These are phyloP conservation scores for Trypanosoma melophagium DNA, from an alignment of 208 protist genomes.

Conservation along the genomic window DNA sequence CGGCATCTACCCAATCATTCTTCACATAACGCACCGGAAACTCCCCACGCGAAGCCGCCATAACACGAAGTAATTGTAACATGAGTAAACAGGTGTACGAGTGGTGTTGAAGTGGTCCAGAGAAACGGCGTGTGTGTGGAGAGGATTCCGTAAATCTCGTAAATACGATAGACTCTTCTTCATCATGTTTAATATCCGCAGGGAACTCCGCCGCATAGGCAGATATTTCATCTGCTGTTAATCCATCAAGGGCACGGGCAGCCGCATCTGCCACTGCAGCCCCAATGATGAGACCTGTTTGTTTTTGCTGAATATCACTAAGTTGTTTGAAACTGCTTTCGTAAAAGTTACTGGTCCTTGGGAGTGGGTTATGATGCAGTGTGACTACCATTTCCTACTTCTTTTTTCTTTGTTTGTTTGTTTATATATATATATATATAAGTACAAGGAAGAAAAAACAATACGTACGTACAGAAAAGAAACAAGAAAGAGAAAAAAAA, in stretches of 20 bases:
- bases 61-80: slow-evolving; percentile 58
- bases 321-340: slow-evolving; percentile 86
- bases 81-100: slow-evolving; percentile 69
- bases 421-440: not conserved
- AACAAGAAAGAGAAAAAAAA: not conserved
- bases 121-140: not conserved
- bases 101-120: slow-evolving; percentile 28
- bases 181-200: not conserved
- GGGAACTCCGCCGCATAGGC: too few species aligned
- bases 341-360: slow-evolving; percentile 62
- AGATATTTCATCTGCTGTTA: slow-evolving; percentile 37
- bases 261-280: slow-evolving; percentile 79
- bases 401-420: not conserved
- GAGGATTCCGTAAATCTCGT: not conserved
- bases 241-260: slow-evolving; percentile 54
- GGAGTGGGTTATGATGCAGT: slow-evolving; percentile 21
- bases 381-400: slow-evolving; percentile 20
- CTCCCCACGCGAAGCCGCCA: slow-evolving; percentile 59
- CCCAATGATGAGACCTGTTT: slow-evolving; percentile 75
- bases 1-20: slow-evolving; percentile 39
- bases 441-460: not conserved
- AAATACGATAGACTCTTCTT: slow-evolving; percentile 27
- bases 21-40: slow-evolving; percentile 46
- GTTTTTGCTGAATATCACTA: slow-evolving; percentile 76
- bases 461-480: not conserved